Percentiles rank a stretch among this genome's conserved stretches.
phyloP scores from a whole-genome alignment of 805 yeast species.

The Metschnikowia cerradonensis region DNA sequence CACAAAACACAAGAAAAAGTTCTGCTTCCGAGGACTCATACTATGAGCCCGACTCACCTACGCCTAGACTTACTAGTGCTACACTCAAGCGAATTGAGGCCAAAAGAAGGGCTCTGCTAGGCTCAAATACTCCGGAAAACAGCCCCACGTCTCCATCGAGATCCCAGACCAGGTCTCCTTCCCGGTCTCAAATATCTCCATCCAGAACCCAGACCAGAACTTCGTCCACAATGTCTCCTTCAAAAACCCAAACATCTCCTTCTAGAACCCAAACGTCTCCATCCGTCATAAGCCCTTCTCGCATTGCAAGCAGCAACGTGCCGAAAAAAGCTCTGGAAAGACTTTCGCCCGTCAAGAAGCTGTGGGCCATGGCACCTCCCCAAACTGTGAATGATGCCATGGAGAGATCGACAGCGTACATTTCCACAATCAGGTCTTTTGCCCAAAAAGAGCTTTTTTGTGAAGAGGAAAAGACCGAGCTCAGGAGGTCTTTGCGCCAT shows the following conservation, averaged over 20 bases:
- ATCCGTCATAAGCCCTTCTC: background rate
- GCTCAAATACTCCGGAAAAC: background rate
- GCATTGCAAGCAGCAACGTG: background rate
- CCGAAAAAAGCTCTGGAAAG: background rate
- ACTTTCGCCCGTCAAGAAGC: background rate
- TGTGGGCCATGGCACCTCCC: background rate
- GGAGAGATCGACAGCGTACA: constrained; percentile 13
- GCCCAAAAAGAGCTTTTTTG: constrained; percentile 8
- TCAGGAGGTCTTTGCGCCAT: constrained; percentile 20
- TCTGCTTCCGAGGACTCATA: background rate
- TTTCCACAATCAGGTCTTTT: constrained; percentile 14
- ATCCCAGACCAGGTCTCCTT: constrained; percentile 8
- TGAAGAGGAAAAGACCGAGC: constrained; percentile 16
- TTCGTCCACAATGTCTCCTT: background rate
- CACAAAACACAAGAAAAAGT: background rate
- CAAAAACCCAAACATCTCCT: background rate
- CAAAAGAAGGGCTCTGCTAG: constrained; percentile 11
- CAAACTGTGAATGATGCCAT: constrained; percentile 7
- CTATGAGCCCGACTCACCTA: constrained; percentile 12
- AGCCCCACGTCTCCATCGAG: constrained; percentile 1
- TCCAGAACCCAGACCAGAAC: background rate
- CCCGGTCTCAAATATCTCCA: background rate
- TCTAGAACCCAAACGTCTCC: background rate
- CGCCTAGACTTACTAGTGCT: constrained; percentile 28
- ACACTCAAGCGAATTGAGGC: constrained; percentile 35